A percentile compares a stretch with the other conserved stretches of the same genome.
phyloP scores from a whole-genome alignment of 768 basidiomycete genomes.

The Melanogaster broomeanus region DNA sequence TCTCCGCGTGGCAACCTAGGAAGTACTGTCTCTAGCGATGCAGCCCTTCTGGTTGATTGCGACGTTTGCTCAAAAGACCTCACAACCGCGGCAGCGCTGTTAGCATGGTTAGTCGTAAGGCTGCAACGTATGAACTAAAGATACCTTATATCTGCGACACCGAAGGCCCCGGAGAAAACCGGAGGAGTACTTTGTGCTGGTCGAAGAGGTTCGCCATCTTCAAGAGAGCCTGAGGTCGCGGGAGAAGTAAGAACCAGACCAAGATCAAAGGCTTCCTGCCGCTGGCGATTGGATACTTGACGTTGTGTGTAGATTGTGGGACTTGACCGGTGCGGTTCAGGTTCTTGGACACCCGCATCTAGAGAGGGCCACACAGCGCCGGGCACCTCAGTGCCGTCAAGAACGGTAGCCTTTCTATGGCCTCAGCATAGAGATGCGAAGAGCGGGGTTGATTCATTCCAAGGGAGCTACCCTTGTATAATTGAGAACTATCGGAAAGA shows the following conservation, averaged over 20 bases:
- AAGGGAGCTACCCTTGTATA: neutral
- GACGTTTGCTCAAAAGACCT: neutral
- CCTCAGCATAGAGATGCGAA: neutral
- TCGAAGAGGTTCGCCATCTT: neutral
- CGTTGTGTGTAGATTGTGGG: neutral
- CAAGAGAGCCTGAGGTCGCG: neutral
- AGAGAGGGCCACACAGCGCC: neutral
- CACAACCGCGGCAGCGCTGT: too few species aligned
- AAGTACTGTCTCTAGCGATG: neutral
- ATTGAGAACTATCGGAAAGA: slow-evolving; percentile 6
- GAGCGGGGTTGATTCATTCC: neutral
- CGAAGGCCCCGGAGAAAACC: too few species aligned
- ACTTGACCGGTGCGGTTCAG: neutral
- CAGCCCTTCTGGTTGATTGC: neutral
- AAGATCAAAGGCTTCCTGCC: neutral
- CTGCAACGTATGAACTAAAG: too few species aligned
- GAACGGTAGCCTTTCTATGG: neutral
- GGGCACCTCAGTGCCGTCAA: neutral
- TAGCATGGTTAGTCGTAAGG: too few species aligned
- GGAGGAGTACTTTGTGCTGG: too few species aligned
- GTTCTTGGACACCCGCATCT: neutral
- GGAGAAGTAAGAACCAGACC: neutral
- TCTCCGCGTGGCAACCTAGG: neutral
- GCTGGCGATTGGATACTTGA: neutral
- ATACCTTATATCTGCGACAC: too few species aligned